Percentiles rank a stretch among this genome's conserved stretches.
Conservation (phyloP, 345 rosid species). For the Pistacia atlantica region DNA sequence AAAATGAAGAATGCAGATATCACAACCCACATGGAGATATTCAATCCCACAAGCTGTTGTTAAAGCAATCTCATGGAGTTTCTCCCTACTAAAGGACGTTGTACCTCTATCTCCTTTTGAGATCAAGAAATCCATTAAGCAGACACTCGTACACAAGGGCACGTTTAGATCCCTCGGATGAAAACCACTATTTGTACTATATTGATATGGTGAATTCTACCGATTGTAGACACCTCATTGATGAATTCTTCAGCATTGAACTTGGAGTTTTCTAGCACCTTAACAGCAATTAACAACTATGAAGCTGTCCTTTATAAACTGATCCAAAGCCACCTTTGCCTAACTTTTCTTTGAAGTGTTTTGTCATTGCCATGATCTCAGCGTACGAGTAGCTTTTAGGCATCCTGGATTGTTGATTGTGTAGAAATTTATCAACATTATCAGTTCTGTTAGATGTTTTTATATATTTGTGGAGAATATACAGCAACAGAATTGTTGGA, state of each 20-base stretch:
- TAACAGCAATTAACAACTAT: not conserved
- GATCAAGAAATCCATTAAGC: slow-evolving; percentile 18
- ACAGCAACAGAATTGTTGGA: not conserved
- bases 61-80: slow-evolving; percentile 22
- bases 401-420: not conserved
- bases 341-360: slow-evolving; percentile 1
- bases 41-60: slow-evolving; percentile 28
- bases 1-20: slow-evolving; percentile 27
- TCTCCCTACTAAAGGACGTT: not conserved
- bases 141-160: slow-evolving; percentile 11
- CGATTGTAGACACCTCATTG: not conserved
- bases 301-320: not conserved
- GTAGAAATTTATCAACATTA: not conserved
- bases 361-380: not conserved
- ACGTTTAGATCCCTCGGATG: slow-evolving; percentile 2
- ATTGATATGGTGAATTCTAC: slow-evolving; percentile 11
- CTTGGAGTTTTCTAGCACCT: slow-evolving; percentile 3
- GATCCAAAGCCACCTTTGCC: slow-evolving; percentile 6
- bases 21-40: slow-evolving; percentile 28
- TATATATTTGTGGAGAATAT: not conserved
- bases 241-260: not conserved
- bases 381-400: slow-evolving; percentile 3
- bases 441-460: not conserved
- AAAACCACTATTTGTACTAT: not conserved
- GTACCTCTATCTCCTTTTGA: too few species aligned